Evolutionary conservation across 352 stramenopile species (phyloP).

Genomic region (Globisporangium solare): DNA sequence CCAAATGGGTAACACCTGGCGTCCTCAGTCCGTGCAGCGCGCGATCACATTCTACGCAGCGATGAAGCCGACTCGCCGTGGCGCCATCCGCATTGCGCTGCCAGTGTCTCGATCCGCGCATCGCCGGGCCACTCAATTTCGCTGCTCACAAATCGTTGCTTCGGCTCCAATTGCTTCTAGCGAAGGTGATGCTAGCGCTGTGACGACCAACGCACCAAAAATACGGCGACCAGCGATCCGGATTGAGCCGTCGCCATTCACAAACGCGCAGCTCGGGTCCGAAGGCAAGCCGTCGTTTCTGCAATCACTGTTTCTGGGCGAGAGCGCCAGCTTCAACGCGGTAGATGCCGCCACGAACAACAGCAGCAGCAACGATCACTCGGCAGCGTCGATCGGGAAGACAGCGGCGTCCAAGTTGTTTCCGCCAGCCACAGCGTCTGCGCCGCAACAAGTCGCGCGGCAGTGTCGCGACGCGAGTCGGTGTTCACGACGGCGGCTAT

Average conservation of each 20-base stretch:
- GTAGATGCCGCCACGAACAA: neutral
- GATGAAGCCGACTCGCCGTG: conserved; percentile 23
- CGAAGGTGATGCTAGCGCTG: too few species aligned
- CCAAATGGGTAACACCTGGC: conserved; percentile 31
- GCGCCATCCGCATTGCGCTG: conserved; percentile 19
- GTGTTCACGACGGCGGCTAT: conserved; percentile 5
- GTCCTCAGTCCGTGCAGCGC: conserved; percentile 33
- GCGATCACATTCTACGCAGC: conserved; percentile 53
- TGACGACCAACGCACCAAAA: conserved; percentile 1
- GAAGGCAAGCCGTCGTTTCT: conserved; percentile 5
- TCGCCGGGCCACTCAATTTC: conserved; percentile 2
- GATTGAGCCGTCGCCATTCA: conserved; percentile 9
- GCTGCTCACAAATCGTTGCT: neutral
- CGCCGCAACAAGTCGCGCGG: neutral
- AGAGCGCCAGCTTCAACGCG: neutral
- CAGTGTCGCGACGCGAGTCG: conserved; percentile 13
- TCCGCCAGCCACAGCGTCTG: neutral
- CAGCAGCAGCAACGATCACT: neutral
- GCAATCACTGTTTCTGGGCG: conserved; percentile 5
- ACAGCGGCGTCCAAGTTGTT: conserved; percentile 14
- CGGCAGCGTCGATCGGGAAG: neutral
- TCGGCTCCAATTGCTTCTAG: neutral
- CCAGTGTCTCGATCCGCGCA: neutral
- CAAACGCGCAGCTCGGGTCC: neutral
- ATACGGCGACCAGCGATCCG: conserved; percentile 14